Percentiles rank a stretch among this genome's conserved stretches.
Conservation (phyloP, 768 basidiomycete genomes). For the Cubamyces lactineus region DNA sequence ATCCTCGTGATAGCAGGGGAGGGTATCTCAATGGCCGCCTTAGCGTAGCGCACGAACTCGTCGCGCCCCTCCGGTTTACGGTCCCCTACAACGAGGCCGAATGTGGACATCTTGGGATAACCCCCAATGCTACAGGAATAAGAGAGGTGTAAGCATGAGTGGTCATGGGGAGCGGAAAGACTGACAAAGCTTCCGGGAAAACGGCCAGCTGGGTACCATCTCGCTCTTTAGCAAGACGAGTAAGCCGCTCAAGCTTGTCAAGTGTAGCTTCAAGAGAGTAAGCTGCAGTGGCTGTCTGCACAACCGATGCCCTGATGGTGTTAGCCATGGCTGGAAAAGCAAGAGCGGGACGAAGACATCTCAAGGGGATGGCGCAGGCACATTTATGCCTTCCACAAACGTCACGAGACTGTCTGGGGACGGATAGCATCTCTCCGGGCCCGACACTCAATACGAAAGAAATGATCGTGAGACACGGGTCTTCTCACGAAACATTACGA, state of each 20-base stretch:
- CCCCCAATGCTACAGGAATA: constrained; percentile 50
- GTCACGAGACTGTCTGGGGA: constrained; percentile 11
- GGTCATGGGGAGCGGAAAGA: not conserved
- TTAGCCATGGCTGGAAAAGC: constrained; percentile 26
- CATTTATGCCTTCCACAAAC: constrained; percentile 6
- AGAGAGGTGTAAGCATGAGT: not conserved
- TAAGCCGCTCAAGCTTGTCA: constrained; percentile 50
- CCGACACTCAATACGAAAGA: not conserved
- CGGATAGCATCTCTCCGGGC: not conserved
- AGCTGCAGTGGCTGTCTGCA: constrained; percentile 52
- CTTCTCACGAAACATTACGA: constrained; percentile 16
- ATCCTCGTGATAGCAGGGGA: constrained; percentile 51
- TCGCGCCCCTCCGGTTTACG: constrained; percentile 55
- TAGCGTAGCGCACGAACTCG: constrained; percentile 58
- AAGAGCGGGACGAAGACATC: constrained; percentile 2
- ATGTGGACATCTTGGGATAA: constrained; percentile 61
- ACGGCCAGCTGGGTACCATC: constrained; percentile 53
- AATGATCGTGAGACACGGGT: not conserved
- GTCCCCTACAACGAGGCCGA: constrained; percentile 54
- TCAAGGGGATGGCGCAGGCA: not conserved
- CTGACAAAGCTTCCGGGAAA: constrained; percentile 61
- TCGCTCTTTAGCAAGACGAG: constrained; percentile 48
- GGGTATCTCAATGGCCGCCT: constrained; percentile 59
- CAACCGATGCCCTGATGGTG: constrained; percentile 52
- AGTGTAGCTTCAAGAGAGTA: constrained; percentile 52